phyloP scores from a whole-genome alignment of 352 stramenopile species.

The Saprolegnia diclina region DNA sequence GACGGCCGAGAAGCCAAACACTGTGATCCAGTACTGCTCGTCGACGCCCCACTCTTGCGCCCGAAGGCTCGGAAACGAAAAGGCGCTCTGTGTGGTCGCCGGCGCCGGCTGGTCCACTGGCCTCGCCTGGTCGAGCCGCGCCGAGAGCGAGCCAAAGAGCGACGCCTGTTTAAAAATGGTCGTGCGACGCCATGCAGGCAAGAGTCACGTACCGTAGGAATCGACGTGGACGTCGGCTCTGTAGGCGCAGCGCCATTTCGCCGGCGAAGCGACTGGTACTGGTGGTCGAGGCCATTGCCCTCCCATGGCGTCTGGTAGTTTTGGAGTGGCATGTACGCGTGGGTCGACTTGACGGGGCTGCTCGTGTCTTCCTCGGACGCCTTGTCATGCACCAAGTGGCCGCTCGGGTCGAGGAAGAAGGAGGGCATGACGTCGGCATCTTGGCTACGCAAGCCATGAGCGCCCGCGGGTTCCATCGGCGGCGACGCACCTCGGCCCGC shows the following conservation, averaged over 20 bases:
- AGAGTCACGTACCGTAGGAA: slow-evolving; percentile 13
- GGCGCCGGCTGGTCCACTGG: not conserved
- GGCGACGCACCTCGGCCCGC: slow-evolving; percentile 11
- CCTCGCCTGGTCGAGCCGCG: slow-evolving; percentile 4
- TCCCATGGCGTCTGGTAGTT: slow-evolving; percentile 28
- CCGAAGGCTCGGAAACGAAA: slow-evolving; percentile 41
- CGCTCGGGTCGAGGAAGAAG: slow-evolving; percentile 25
- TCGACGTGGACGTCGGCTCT: slow-evolving; percentile 8
- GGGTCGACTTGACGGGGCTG: slow-evolving; percentile 21
- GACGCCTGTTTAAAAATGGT: slow-evolving; percentile 14
- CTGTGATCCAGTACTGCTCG: slow-evolving; percentile 79
- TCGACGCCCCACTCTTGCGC: slow-evolving; percentile 71
- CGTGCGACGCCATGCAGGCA: not conserved
- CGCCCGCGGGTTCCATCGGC: not conserved
- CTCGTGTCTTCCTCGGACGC: slow-evolving; percentile 13
- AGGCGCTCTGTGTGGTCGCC: not conserved
- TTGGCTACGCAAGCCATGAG: slow-evolving; percentile 1
- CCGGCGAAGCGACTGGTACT: slow-evolving; percentile 27
- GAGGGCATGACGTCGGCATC: slow-evolving; percentile 26
- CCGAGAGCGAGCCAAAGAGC: slow-evolving; percentile 24
- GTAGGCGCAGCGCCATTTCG: not conserved
- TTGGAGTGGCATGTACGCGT: slow-evolving; percentile 12
- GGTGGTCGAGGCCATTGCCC: slow-evolving; percentile 23
- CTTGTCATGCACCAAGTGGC: slow-evolving; percentile 15
- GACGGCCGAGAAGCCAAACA: slow-evolving; percentile 67